These are phyloP conservation scores for Aspergillus pseudoviridinutans DNA, from an alignment of 2,329 filamentous ascomycete species.

Conservation along the genomic window DNA sequence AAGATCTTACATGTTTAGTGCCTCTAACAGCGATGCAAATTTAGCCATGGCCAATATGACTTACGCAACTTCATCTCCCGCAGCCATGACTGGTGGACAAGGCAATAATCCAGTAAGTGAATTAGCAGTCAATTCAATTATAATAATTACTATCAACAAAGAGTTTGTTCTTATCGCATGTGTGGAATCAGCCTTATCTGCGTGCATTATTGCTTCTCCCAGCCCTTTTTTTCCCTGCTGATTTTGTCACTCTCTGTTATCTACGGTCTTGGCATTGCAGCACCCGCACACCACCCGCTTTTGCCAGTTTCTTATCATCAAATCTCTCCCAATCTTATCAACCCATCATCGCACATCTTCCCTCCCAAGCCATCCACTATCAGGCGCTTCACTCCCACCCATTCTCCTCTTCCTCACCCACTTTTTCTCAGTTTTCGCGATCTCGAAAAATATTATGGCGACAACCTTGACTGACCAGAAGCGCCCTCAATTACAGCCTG, in stretches of 20 bases:
- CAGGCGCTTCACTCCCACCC: constrained; percentile 16
- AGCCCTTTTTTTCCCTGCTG: constrained; percentile 21
- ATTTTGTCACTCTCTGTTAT: constrained; percentile 27
- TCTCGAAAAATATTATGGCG: constrained; percentile 31
- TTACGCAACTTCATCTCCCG: constrained; percentile 61
- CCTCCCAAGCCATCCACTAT: constrained; percentile 19
- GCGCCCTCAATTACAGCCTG: constrained; percentile 72
- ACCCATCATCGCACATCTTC: constrained; percentile 23
- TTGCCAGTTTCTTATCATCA: constrained; percentile 46
- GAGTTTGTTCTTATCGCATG: constrained; percentile 5
- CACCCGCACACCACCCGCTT: constrained; percentile 31
- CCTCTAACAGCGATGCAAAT: constrained; percentile 42
- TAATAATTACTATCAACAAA: background rate
- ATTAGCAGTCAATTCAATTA: constrained; percentile 11
- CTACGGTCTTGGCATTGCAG: constrained; percentile 31
- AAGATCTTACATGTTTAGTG: constrained; percentile 22
- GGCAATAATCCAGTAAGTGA: constrained; percentile 45
- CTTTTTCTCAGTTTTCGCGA: constrained; percentile 9
- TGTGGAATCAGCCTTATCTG: constrained; percentile 4
- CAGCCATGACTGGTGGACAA: constrained; percentile 62
- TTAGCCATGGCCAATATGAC: constrained; percentile 57
- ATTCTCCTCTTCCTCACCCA: constrained; percentile 11
- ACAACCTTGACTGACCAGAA: constrained; percentile 47
- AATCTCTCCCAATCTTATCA: constrained; percentile 44
- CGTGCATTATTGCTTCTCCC: constrained; percentile 11